Evolutionary conservation across 2,329 filamentous ascomycete species (phyloP).

Genomic region (Exophiala aquamarina): DNA sequence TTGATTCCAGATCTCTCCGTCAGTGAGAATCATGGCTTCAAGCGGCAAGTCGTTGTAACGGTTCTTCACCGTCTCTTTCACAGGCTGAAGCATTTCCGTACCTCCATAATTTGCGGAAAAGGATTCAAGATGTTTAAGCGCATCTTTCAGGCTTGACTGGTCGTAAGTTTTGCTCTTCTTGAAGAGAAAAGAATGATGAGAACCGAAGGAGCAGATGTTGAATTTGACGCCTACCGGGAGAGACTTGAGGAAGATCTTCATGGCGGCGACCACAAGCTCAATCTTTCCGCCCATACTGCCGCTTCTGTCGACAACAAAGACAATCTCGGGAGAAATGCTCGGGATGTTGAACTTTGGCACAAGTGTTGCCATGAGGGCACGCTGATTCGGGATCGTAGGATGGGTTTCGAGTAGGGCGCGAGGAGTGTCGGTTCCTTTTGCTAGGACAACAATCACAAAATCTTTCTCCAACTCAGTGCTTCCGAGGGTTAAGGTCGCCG

Average conservation of each 20-base stretch:
- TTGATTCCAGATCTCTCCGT: conserved; percentile 56
- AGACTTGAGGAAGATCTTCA: conserved; percentile 60
- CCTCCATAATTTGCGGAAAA: conserved; percentile 53
- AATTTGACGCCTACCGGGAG: conserved; percentile 57
- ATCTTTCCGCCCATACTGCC: conserved; percentile 59
- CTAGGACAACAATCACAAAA: conserved; percentile 65
- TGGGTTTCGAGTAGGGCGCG: conserved; percentile 67
- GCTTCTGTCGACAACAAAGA: conserved; percentile 72
- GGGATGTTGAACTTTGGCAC: conserved; percentile 69
- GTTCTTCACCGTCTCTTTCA: conserved; percentile 36
- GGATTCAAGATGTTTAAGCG: conserved; percentile 42
- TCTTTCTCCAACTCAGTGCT: conserved; percentile 60
- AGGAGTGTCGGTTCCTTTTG: conserved; percentile 61
- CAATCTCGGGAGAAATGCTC: conserved; percentile 58
- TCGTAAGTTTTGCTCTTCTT: conserved; percentile 47
- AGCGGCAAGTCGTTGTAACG: conserved; percentile 47
- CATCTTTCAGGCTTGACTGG: conserved; percentile 44
- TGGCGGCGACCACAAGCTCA: conserved; percentile 46
- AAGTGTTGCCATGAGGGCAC: conserved; percentile 68
- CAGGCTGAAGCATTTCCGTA: conserved; percentile 52
- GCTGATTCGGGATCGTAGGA: conserved; percentile 59
- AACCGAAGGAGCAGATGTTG: conserved; percentile 61
- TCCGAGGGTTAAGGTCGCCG: conserved; percentile 58
- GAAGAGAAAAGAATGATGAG: conserved; percentile 48
- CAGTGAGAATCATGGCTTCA: conserved; percentile 58